A percentile compares a stretch with the other conserved stretches of the same genome.
Evolutionary conservation across 2,329 filamentous ascomycete species (phyloP).

Genomic region (Verticillium alfalfae): DNA sequence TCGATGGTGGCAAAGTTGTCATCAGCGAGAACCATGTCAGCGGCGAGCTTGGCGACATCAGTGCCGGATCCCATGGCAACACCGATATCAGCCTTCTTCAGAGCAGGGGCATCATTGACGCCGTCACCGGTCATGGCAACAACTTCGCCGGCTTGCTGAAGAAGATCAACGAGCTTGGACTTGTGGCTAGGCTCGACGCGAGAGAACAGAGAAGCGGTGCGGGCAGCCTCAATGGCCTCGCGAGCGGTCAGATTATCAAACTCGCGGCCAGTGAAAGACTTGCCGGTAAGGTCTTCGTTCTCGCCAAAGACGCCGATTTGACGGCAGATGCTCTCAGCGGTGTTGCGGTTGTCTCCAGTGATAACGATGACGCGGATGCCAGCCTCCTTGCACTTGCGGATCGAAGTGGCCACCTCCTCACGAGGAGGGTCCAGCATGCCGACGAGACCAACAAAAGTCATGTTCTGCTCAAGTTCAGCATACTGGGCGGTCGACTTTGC

Average conservation of each 20-base stretch:
- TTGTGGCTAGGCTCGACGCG: conserved; percentile 95
- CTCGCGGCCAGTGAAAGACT: conserved; percentile 92
- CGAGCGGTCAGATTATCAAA: conserved; percentile 78
- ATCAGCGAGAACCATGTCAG: conserved; percentile 97
- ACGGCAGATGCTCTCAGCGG: conserved; percentile 94
- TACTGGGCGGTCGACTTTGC: conserved; percentile 85
- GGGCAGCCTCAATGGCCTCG: conserved; percentile 80
- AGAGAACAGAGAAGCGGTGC: conserved; percentile 86
- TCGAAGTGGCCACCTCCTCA: conserved; percentile 80
- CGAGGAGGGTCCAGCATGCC: conserved; percentile 97
- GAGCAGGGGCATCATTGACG: conserved; percentile 93
- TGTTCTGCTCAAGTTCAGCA: conserved; percentile 79
- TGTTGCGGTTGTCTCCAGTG: conserved; percentile 96
- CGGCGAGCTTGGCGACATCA: conserved; percentile 91
- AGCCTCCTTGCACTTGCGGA: conserved; percentile 83
- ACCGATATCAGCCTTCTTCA: conserved; percentile 98
- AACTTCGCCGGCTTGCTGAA: conserved; percentile 88
- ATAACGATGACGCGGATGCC: conserved; percentile 97
- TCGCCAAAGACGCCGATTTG: conserved; percentile 89
- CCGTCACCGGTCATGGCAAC: conserved; percentile 99
- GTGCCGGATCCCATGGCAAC: conserved; percentile 98
- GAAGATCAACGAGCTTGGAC: conserved; percentile 93
- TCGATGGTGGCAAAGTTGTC: conserved; percentile 99
- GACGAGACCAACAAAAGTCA: conserved; percentile 90
- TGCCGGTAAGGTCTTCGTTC: conserved; percentile 77